phyloP scores from a whole-genome alignment of 148 eudicot species.

The Chenopodium formosanum region DNA sequence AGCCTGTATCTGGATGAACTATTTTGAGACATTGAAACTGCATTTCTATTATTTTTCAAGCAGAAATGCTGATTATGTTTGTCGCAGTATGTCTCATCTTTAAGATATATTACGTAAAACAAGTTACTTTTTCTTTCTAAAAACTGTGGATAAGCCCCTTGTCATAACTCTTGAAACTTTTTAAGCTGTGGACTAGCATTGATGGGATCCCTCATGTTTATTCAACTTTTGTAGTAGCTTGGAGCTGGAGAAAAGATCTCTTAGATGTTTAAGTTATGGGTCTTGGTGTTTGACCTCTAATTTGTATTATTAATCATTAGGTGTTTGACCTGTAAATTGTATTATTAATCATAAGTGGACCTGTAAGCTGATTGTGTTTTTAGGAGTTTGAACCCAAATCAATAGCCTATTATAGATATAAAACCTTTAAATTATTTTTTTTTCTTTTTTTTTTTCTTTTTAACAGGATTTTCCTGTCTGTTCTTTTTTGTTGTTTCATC shows the following conservation, averaged over 20 bases:
- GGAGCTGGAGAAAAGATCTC: not conserved
- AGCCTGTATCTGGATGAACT: not conserved
- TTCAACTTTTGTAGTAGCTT: not conserved
- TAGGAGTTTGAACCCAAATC: not conserved
- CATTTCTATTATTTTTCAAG: not conserved
- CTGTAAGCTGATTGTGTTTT: not conserved
- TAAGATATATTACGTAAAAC: not conserved
- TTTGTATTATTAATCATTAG: not conserved
- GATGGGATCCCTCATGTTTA: not conserved
- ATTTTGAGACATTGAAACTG: not conserved
- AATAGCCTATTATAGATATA: not conserved
- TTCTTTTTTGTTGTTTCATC: conserved; percentile 13
- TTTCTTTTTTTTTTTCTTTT: not conserved
- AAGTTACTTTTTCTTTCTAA: no score
- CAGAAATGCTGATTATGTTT: not conserved
- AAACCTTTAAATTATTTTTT: no score
- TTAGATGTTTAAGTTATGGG: not conserved
- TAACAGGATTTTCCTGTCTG: conserved; percentile 1
- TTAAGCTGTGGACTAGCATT: not conserved
- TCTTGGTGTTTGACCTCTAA: not conserved
- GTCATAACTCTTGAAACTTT: no score
- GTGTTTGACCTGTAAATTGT: not conserved
- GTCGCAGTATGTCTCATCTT: not conserved
- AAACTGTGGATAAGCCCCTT: no score
- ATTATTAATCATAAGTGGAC: not conserved